phyloP scores from a whole-genome alignment of 148 eudicot species.

The Linanthus parryae region DNA sequence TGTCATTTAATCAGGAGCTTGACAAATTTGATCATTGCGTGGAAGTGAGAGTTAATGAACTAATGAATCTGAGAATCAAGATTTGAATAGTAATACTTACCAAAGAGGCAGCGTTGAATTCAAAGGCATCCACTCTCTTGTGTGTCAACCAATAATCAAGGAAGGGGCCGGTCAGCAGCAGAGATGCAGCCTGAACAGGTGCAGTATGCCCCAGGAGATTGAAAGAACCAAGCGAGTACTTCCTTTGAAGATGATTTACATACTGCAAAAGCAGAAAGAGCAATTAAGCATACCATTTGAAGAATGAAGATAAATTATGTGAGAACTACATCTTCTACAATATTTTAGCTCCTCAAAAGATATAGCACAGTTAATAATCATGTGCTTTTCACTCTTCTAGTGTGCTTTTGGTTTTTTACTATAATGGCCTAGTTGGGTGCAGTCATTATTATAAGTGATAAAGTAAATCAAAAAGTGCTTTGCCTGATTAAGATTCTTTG shows the following conservation, averaged over 20 bases:
- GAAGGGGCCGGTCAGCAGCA: conserved; percentile 62
- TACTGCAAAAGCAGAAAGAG: conserved; percentile 39
- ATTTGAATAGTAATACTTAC: conserved; percentile 27
- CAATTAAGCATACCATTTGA: not conserved
- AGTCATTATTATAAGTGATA: too few relatives aligned
- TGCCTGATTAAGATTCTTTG: too few relatives aligned
- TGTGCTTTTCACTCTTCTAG: too few relatives aligned
- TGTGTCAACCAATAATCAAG: conserved; percentile 69
- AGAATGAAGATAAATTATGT: not conserved
- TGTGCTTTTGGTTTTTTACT: too few relatives aligned
- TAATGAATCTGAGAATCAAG: conserved; percentile 1
- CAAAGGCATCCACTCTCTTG: conserved; percentile 57
- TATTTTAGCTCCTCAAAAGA: too few relatives aligned
- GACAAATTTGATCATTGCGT: too few relatives aligned
- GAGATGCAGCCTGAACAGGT: conserved; percentile 62
- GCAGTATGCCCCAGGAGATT: conserved; percentile 76
- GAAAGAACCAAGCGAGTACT: conserved; percentile 71
- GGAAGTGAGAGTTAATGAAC: too few relatives aligned
- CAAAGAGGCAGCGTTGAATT: conserved; percentile 42
- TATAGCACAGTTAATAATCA: too few relatives aligned
- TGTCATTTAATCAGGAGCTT: too few relatives aligned
- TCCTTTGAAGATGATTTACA: conserved; percentile 65
- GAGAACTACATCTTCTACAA: too few relatives aligned
- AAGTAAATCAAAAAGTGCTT: too few relatives aligned
- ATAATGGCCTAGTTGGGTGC: too few relatives aligned